A percentile compares a stretch with the other conserved stretches of the same genome.
phyloP scores from a whole-genome alignment of 2,329 filamentous ascomycete species.

The Aspergillus calidoustus region DNA sequence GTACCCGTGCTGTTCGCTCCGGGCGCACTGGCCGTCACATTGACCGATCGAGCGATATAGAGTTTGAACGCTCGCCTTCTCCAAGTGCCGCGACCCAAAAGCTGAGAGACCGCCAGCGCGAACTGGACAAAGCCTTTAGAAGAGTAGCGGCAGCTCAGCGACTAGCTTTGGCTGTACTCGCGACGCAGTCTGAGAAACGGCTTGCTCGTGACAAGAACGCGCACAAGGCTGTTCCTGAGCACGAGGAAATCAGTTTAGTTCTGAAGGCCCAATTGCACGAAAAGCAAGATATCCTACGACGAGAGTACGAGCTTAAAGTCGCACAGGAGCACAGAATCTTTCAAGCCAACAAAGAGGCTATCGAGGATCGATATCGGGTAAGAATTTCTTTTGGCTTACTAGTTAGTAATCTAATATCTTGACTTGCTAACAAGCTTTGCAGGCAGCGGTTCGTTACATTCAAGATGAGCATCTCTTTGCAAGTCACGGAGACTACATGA shows the following conservation, averaged over 20 bases:
- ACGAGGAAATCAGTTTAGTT: slow-evolving; percentile 39
- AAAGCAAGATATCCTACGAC: slow-evolving; percentile 34
- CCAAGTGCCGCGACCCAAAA: slow-evolving; percentile 42
- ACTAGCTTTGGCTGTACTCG: slow-evolving; percentile 45
- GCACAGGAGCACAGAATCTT: slow-evolving; percentile 35
- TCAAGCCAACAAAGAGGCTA: slow-evolving; percentile 36
- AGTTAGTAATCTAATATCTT: not conserved
- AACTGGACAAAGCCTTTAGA: slow-evolving; percentile 48
- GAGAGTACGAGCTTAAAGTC: slow-evolving; percentile 40
- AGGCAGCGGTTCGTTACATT: slow-evolving; percentile 35
- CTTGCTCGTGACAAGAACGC: slow-evolving; percentile 47
- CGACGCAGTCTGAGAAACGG: slow-evolving; percentile 43
- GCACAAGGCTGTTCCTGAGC: slow-evolving; percentile 47
- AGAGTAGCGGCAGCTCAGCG: slow-evolving; percentile 47
- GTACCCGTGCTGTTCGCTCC: slow-evolving; percentile 32
- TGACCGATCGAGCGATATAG: slow-evolving; percentile 37
- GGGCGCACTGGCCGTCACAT: slow-evolving; percentile 28
- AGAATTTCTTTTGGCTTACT: slow-evolving; percentile 12
- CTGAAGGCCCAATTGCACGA: slow-evolving; percentile 35
- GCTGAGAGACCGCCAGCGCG: slow-evolving; percentile 47
- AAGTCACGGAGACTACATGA: slow-evolving; percentile 46
- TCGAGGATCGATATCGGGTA: slow-evolving; percentile 41
- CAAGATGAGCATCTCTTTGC: slow-evolving; percentile 46
- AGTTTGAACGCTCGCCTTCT: slow-evolving; percentile 40
- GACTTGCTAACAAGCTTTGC: not conserved